These are phyloP conservation scores for Eucalyptus regnans DNA, from an alignment of 345 rosid species.

Conservation along the genomic window DNA sequence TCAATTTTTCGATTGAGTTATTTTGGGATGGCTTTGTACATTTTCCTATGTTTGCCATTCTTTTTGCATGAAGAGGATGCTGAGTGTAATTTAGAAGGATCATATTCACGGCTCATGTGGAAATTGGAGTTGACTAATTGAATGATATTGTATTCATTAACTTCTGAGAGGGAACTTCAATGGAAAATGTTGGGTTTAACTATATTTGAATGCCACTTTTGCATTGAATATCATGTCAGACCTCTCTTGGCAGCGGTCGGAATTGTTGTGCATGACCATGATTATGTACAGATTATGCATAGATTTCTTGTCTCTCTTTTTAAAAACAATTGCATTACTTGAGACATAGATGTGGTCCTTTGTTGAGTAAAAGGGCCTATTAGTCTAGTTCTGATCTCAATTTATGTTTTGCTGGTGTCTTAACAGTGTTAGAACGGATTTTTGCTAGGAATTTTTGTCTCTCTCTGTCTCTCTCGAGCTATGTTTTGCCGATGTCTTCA, in stretches of 20 bases:
- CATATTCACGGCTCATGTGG: background rate
- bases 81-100: background rate
- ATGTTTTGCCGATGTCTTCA: background rate
- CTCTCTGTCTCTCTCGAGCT: background rate
- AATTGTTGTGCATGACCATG: background rate
- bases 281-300: background rate
- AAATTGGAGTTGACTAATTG: background rate
- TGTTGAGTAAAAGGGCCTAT: background rate
- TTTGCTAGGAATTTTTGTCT: background rate
- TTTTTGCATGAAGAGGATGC: background rate
- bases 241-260: background rate
- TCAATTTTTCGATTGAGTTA: background rate
- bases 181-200: background rate
- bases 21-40: background rate
- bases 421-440: background rate
- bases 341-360: background rate
- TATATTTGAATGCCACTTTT: background rate
- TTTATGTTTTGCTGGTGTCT: background rate
- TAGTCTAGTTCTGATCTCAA: background rate
- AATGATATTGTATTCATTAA: background rate
- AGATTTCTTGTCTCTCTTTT: background rate
- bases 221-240: background rate
- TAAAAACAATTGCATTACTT: background rate
- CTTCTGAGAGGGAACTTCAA: background rate
- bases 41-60: background rate